A percentile compares a stretch with the other conserved stretches of the same genome.
Evolutionary conservation across 257 asterid genomes (phyloP).

Genomic region (Petunia secreta): DNA sequence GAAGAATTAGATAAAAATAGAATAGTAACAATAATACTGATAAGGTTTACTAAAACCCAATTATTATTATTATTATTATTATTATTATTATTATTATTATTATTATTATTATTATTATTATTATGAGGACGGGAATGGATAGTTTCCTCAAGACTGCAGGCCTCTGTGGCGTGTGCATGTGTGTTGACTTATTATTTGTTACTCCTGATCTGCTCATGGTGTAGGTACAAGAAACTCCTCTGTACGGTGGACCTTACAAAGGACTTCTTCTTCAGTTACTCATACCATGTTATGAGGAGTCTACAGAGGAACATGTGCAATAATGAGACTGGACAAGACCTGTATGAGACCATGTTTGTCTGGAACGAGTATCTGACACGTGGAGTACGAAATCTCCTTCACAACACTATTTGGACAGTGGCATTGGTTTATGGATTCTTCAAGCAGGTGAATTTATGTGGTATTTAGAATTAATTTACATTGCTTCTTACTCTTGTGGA

Average conservation of each 20-base stretch:
- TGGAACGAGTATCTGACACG: conserved; percentile 98
- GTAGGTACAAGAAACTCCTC: conserved; percentile 90
- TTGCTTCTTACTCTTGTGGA: conserved; percentile 23
- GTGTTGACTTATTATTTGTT: background rate
- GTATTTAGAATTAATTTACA: conserved; percentile 10
- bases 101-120: too few relatives aligned
- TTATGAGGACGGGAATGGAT: background rate
- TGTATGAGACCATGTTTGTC: conserved; percentile 92
- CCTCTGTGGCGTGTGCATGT: background rate
- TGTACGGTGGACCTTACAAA: conserved; percentile 95
- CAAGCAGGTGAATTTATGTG: conserved; percentile 68
- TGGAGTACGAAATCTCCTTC: conserved; percentile 80
- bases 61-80: too few relatives aligned
- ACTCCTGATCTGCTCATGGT: conserved; percentile 34
- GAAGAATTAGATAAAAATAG: too few relatives aligned
- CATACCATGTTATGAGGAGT: conserved; percentile 94
- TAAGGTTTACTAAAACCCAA: too few relatives aligned
- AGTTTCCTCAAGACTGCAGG: conserved; percentile 5
- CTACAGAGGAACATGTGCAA: conserved; percentile 81
- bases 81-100: too few relatives aligned
- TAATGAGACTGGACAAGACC: conserved; percentile 56
- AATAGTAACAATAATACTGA: too few relatives aligned
- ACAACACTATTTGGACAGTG: conserved; percentile 86
- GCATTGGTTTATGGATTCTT: conserved; percentile 94
- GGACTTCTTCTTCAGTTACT: conserved; percentile 98